Conservation (phyloP, 129 eudicot genomes). For the Gnaphalium uliginosum region DNA sequence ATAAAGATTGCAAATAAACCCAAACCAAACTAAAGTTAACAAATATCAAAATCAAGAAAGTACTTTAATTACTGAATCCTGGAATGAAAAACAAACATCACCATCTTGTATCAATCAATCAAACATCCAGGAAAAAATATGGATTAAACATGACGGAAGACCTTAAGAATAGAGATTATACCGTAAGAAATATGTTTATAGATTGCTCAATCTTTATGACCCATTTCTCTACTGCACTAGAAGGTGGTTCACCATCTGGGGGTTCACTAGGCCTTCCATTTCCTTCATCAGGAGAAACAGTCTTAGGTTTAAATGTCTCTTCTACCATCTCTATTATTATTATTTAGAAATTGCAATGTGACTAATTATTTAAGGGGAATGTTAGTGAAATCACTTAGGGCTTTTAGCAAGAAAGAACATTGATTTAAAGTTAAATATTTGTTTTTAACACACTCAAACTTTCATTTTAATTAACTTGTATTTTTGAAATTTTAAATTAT, state of each 20-base stretch:
- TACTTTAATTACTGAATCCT: conserved; percentile 94
- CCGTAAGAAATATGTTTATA: conserved; percentile 75
- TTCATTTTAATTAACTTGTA: no score
- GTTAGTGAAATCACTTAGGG: no score
- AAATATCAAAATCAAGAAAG: conserved; percentile 19
- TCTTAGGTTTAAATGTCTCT: conserved; percentile 62
- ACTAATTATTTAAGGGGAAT: no score
- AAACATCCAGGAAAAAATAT: no score
- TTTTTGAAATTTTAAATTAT: no score
- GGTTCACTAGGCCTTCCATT: conserved; percentile 39
- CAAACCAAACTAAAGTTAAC: no score
- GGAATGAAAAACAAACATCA: conserved; percentile 29
- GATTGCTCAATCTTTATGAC: conserved; percentile 78
- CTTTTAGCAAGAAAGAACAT: no score
- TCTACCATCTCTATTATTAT: conserved; percentile 66
- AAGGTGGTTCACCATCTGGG: conserved; percentile 36
- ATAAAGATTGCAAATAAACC: no score
- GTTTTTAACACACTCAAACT: no score
- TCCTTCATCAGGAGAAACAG: conserved; percentile 43
- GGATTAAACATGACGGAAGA: conserved; percentile 5
- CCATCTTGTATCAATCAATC: neutral
- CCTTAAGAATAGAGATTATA: neutral
- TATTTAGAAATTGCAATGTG: no score
- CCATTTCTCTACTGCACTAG: conserved; percentile 54
- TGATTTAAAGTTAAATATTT: no score